These are phyloP conservation scores for Delitschia confertaspora DNA, from an alignment of 495 filamentous ascomycete genomes.

Conservation along the genomic window DNA sequence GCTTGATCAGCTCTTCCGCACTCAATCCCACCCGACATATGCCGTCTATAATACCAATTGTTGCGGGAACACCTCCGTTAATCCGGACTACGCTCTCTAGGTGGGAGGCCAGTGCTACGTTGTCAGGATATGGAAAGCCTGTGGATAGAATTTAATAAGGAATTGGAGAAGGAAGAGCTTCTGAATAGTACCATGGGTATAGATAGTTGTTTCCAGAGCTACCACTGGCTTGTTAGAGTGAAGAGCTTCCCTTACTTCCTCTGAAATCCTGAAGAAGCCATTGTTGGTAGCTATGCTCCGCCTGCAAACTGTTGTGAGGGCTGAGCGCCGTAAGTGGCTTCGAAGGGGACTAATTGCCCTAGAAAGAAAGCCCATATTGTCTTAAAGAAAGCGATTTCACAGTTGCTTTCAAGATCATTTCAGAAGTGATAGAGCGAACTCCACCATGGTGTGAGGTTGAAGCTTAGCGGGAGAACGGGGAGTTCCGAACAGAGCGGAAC, in stretches of 20 bases:
- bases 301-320: neutral
- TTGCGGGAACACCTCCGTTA: conserved; percentile 85
- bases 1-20: conserved; percentile 56
- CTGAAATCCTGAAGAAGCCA: conserved; percentile 60
- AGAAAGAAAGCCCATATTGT: conserved; percentile 4
- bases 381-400: no score
- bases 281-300: conserved; percentile 36
- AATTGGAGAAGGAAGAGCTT: neutral
- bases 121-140: conserved; percentile 81
- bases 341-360: conserved; percentile 3
- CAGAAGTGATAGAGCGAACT: no score
- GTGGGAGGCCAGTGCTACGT: conserved; percentile 55
- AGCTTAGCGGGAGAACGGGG: no score
- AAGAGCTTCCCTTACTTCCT: conserved; percentile 72
- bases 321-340: neutral
- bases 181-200: conserved; percentile 56
- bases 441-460: no score
- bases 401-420: no score
- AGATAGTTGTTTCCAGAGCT: conserved; percentile 86
- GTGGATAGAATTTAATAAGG: conserved; percentile 8
- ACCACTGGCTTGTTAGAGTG: conserved; percentile 68
- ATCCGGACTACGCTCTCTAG: conserved; percentile 69
- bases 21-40: conserved; percentile 70
- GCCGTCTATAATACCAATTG: conserved; percentile 75
- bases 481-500: conserved; percentile 20